Percentiles rank a stretch among this genome's conserved stretches.
Conservation (phyloP, 495 filamentous ascomycete genomes). For the Amphirosellinia nigrospora region DNA sequence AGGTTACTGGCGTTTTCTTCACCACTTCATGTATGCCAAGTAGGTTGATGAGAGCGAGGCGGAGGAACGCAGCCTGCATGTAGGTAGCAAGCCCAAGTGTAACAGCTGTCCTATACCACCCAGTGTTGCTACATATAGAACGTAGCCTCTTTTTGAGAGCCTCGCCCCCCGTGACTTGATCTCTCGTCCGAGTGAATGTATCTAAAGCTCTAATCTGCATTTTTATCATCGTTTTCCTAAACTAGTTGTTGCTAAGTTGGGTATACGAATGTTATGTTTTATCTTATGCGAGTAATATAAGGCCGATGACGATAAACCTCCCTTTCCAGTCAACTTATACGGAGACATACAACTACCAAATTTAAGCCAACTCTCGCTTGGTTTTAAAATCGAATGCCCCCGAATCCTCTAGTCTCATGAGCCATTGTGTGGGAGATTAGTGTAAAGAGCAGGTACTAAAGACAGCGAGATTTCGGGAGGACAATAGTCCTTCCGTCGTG, state of each 20-base stretch:
- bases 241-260: not conserved
- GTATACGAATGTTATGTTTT: not conserved
- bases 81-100: constrained; percentile 6
- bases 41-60: constrained; percentile 10
- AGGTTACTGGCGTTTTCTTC: constrained; percentile 6
- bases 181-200: not conserved
- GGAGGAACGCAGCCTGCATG: constrained; percentile 18
- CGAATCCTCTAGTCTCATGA: not conserved
- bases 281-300: not conserved
- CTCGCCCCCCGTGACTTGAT: constrained; percentile 3
- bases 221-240: not conserved
- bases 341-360: not conserved
- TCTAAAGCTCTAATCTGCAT: not conserved
- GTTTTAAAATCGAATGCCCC: not conserved
- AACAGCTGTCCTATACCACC: constrained; percentile 14
- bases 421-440: not conserved
- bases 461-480: not conserved
- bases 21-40: not conserved
- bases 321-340: not conserved
- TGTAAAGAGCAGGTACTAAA: not conserved
- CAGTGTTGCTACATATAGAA: constrained; percentile 26
- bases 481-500: not conserved
- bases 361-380: not conserved
- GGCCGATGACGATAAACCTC: not conserved
- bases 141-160: not conserved